phyloP scores from a whole-genome alignment of 2,329 filamentous ascomycete genomes.

The Neonectria neomacrospora region DNA sequence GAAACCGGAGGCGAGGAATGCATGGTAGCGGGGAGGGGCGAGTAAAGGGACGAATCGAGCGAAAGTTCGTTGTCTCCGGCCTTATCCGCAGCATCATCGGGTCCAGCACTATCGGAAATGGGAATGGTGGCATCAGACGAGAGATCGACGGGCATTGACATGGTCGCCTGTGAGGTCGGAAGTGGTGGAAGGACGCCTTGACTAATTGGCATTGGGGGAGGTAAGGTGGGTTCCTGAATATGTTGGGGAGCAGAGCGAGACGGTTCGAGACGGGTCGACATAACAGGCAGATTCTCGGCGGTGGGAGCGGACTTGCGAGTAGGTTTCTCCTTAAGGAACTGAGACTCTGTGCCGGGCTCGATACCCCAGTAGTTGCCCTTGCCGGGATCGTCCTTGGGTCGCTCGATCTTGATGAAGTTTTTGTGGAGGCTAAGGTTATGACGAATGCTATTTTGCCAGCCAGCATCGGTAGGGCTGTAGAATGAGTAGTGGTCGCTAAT shows the following conservation, averaged over 20 bases:
- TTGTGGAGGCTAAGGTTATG: slow-evolving; percentile 98
- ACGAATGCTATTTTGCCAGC: slow-evolving; percentile 99
- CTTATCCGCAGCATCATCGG: slow-evolving; percentile 62
- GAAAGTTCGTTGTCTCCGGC: slow-evolving; percentile 52
- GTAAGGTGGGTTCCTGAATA: slow-evolving; percentile 60
- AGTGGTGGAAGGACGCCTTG: slow-evolving; percentile 55
- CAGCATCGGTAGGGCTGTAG: slow-evolving; percentile 84
- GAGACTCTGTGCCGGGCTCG: slow-evolving; percentile 85
- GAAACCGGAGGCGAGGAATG: slow-evolving; percentile 91
- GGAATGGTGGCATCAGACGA: slow-evolving; percentile 84
- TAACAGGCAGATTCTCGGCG: slow-evolving; percentile 68
- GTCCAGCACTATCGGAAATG: slow-evolving; percentile 72
- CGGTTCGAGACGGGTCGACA: slow-evolving; percentile 66
- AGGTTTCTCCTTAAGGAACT: slow-evolving; percentile 90
- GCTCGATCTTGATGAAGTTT: slow-evolving; percentile 93
- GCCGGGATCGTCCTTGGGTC: slow-evolving; percentile 95
- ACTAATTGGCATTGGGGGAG: slow-evolving; percentile 54
- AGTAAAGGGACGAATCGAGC: slow-evolving; percentile 68
- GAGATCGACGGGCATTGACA: slow-evolving; percentile 63
- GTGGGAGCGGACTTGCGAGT: slow-evolving; percentile 66
- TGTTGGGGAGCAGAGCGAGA: slow-evolving; percentile 54
- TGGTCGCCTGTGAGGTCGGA: slow-evolving; percentile 52
- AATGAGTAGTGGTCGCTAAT: slow-evolving; percentile 95
- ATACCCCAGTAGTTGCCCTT: slow-evolving; percentile 99
- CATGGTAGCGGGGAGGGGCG: slow-evolving; percentile 76